Base-by-base conservation (phyloP, 1,139 yeast species). In the Lodderomyces parapsilosis region DNA sequence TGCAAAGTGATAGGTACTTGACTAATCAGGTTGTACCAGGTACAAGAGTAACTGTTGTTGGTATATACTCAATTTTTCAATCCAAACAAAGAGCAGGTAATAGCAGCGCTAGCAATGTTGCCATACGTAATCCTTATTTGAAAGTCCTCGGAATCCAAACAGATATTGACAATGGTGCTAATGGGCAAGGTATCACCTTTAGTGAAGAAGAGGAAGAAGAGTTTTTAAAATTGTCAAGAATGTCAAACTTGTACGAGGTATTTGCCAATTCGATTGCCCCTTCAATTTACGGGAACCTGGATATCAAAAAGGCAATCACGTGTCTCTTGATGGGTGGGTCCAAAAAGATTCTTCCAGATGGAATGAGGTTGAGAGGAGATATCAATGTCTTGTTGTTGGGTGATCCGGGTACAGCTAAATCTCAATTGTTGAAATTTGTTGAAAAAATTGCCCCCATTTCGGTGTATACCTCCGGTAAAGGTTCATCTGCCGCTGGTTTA, bases 371-470 rank as follows among this genome's bases (percentile, higher is more conserved):
- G 47, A 81, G 99, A 72, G 99, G 99, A 56, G 99, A 93, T 63
- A 89, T 93, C 54, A 93, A 94, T 59, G 97, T 94, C 8, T 74
- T 93, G 42, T 66, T 93, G 46, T 75, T 94, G 39, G 99, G 99
- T 66, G 99, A 93, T 60, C 99, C 99, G 14, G 99, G 99, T 72
- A 93, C 99, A 18, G 98, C 99, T 41, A 93, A 93, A 62, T 93
- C 99, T 10, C 99, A 93, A 70, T 70, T 93, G 48, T 76, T 93
- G 56, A 93, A 94, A 62, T 93, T 91, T 56, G 98, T 90, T 18
- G 98, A 93, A 60, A 91, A 93, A 59, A 90, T 88, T 17, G 82
- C 96, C 6, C 99, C 99, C 4, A 90, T 93, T 49, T 82, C 98
- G 1, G 93, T 93, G 36, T 93, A 93, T 62, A 93, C 99, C 1